Conservation (phyloP, 139 green algal species). For the Desmodesmus armatus region DNA sequence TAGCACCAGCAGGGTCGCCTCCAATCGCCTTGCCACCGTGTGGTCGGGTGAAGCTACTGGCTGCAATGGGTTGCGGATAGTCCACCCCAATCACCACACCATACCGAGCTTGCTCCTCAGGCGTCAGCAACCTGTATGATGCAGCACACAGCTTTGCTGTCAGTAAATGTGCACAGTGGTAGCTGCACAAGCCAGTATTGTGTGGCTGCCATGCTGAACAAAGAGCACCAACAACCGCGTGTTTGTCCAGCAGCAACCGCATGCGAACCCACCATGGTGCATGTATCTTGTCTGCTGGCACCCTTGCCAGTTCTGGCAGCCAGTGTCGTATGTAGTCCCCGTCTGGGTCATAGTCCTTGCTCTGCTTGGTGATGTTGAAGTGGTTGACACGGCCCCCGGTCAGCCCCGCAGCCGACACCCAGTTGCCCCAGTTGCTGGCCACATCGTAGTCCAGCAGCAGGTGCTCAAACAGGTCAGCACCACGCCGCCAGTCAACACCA, state of each 20-base stretch:
- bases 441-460: conserved; percentile 90
- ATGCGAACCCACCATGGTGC: conserved; percentile 70
- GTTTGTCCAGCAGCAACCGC: too few relatives aligned
- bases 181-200: too few relatives aligned
- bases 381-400: conserved; percentile 90
- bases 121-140: conserved; percentile 22
- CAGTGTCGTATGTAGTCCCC: conserved; percentile 92
- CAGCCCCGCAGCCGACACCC: conserved; percentile 81
- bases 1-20: conserved; percentile 13
- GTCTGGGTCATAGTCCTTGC: conserved; percentile 86
- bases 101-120: conserved; percentile 50
- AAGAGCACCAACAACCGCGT: too few relatives aligned
- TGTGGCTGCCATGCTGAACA: too few relatives aligned
- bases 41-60: conserved; percentile 41
- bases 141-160: not conserved
- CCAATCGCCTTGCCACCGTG: conserved; percentile 17
- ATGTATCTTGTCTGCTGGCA: conserved; percentile 77
- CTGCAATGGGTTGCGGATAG: conserved; percentile 73
- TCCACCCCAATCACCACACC: conserved; percentile 72
- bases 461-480: conserved; percentile 91
- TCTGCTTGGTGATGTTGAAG: conserved; percentile 91
- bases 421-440: conserved; percentile 95
- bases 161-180: not conserved
- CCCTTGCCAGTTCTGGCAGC: conserved; percentile 88
- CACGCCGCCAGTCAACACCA: conserved; percentile 92